Evolutionary conservation across 208 protist species (phyloP).

Genomic region (Leishmania braziliensis): DNA sequence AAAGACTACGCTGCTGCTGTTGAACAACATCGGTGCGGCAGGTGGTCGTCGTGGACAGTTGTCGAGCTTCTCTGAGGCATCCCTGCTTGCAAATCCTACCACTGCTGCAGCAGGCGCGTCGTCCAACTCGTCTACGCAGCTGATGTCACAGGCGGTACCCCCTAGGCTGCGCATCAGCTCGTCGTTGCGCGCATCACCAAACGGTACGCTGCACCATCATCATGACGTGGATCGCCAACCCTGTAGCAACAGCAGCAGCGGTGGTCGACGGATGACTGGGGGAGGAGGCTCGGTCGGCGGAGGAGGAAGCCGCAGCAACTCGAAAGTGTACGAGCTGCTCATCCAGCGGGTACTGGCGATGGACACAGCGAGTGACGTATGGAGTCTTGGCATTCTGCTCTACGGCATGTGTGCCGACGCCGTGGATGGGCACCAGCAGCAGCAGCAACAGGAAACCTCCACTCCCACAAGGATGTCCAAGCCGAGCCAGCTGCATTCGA

Average conservation of each 20-base stretch:
- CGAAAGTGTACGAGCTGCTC: slow-evolving; percentile 30
- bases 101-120: background rate
- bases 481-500: background rate
- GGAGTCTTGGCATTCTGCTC: slow-evolving; percentile 36
- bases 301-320: slow-evolving; percentile 9
- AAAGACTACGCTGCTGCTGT: background rate
- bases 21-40: background rate
- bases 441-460: background rate
- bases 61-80: background rate
- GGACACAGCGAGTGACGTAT: slow-evolving; percentile 35
- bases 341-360: slow-evolving; percentile 27
- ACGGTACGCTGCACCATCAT: background rate
- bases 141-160: background rate
- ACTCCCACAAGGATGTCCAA: background rate
- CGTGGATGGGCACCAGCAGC: background rate
- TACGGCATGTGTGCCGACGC: slow-evolving; percentile 29
- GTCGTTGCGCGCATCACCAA: background rate
- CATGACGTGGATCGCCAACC: background rate
- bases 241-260: slow-evolving; percentile 5
- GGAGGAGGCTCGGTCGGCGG: background rate
- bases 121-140: background rate
- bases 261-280: slow-evolving; percentile 1
- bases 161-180: background rate
- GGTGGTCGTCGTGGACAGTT: background rate
- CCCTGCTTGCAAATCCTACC: background rate